phyloP scores from a whole-genome alignment of 1,139 yeast genomes.

The Diutina rugosa region DNA sequence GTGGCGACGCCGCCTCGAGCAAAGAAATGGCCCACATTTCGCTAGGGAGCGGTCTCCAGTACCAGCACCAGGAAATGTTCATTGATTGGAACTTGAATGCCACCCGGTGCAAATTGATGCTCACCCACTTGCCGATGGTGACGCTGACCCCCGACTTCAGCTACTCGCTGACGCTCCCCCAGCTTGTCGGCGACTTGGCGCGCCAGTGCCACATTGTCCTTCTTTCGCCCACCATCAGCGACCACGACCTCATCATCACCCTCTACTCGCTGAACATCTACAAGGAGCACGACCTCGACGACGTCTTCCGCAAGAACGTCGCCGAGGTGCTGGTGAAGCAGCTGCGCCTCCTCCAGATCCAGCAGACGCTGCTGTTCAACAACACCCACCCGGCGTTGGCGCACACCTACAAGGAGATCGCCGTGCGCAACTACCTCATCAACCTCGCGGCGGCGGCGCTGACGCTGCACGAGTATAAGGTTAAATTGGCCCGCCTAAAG shows the following conservation, averaged over 20 bases:
- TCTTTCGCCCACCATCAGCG: constrained; percentile 29
- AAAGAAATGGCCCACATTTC: constrained; percentile 24
- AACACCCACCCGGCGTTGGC: constrained; percentile 18
- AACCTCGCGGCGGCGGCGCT: constrained; percentile 45
- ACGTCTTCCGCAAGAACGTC: constrained; percentile 31
- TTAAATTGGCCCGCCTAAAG: constrained; percentile 23
- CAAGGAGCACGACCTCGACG: constrained; percentile 35
- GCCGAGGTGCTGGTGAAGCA: constrained; percentile 41
- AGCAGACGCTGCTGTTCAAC: constrained; percentile 8
- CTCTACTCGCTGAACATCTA: constrained; percentile 30
- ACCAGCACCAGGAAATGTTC: constrained; percentile 28
- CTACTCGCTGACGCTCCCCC: constrained; percentile 25
- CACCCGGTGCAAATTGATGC: constrained; percentile 29
- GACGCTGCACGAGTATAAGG: constrained; percentile 37
- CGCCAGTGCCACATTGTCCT: constrained; percentile 26
- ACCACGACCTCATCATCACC: constrained; percentile 29
- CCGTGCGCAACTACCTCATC: constrained; percentile 35
- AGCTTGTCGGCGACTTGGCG: constrained; percentile 32
- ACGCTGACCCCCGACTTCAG: constrained; percentile 24
- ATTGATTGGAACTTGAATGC: constrained; percentile 38
- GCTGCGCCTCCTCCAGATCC: constrained; percentile 30
- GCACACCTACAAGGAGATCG: constrained; percentile 31
- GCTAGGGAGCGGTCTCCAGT: constrained; percentile 26
- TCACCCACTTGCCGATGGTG: constrained; percentile 26
- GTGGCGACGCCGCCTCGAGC: background rate